These are phyloP conservation scores for Leccinum subgranulosum DNA, from an alignment of 768 basidiomycete species.

Conservation along the genomic window DNA sequence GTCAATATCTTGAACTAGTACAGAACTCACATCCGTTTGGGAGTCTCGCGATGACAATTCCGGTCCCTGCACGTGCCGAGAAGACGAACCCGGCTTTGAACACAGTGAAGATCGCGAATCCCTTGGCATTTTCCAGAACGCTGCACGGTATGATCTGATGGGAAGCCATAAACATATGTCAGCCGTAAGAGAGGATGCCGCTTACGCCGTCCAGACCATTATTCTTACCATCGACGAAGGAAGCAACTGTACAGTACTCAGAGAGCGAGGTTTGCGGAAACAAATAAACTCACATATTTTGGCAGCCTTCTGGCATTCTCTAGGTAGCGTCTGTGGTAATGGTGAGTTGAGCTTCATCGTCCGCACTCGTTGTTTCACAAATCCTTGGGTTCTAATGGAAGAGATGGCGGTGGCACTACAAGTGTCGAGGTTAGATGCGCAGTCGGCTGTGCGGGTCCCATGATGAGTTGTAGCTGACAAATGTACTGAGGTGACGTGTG, in stretches of 20 bases:
- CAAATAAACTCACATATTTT: conserved; percentile 64
- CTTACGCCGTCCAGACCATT: conserved; percentile 81
- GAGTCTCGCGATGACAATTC: conserved; percentile 83
- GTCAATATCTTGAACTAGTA: not conserved
- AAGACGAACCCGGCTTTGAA: conserved; percentile 71
- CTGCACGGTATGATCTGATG: conserved; percentile 51
- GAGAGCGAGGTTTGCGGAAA: not conserved
- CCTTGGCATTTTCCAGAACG: conserved; percentile 55
- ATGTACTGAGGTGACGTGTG: conserved; percentile 17
- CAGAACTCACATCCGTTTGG: conserved; percentile 70
- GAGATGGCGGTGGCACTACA: not conserved
- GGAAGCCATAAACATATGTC: not conserved
- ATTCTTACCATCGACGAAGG: conserved; percentile 77
- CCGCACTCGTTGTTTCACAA: not conserved
- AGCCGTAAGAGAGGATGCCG: not conserved
- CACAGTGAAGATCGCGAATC: conserved; percentile 91
- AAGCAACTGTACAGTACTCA: conserved; percentile 53
- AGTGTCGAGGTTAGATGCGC: conserved; percentile 11
- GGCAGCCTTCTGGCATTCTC: conserved; percentile 84
- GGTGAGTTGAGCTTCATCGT: conserved; percentile 50
- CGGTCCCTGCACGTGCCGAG: conserved; percentile 76
- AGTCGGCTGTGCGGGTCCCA: conserved; percentile 16
- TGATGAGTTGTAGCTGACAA: conserved; percentile 13
- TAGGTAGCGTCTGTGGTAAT: conserved; percentile 57
- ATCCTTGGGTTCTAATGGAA: not conserved